These are phyloP conservation scores for Veloporphyrellus conicus DNA, from an alignment of 1,284 basidiomycete species.

Conservation along the genomic window DNA sequence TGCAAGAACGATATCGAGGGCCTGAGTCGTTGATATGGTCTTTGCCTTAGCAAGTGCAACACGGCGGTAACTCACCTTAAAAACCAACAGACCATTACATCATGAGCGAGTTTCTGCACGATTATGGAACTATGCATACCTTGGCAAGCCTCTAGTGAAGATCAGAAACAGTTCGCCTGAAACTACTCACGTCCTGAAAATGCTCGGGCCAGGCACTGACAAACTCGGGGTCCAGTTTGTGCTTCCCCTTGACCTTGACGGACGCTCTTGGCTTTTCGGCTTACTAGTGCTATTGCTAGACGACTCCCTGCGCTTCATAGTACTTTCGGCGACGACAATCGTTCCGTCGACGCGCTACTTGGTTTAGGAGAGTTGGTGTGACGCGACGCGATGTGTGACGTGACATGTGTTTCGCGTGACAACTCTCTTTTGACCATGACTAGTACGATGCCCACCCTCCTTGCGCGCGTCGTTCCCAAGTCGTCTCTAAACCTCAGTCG, in stretches of 20 bases:
- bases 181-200: conserved; percentile 54
- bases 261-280: conserved; percentile 23
- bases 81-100: conserved; percentile 22
- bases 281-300: conserved; percentile 3
- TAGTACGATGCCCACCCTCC: conserved; percentile 21
- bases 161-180: no score
- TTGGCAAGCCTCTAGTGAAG: conserved; percentile 22
- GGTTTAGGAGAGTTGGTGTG: conserved; percentile 6
- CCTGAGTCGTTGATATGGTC: conserved; percentile 41
- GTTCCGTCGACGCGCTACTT: neutral
- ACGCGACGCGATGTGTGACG: conserved; percentile 21
- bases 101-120: neutral
- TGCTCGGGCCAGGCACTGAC: conserved; percentile 51
- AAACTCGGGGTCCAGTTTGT: conserved; percentile 10
- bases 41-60: neutral
- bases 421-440: neutral
- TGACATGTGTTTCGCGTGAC: conserved; percentile 10
- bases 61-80: conserved; percentile 29
- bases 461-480: conserved; percentile 43
- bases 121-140: conserved; percentile 9
- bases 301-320: conserved; percentile 28
- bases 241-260: conserved; percentile 21
- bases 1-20: conserved; percentile 85
- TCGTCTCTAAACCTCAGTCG: conserved; percentile 28
- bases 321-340: no score